Conservation (phyloP, 306 rosid genomes). For the Erythrophleum fordii region DNA sequence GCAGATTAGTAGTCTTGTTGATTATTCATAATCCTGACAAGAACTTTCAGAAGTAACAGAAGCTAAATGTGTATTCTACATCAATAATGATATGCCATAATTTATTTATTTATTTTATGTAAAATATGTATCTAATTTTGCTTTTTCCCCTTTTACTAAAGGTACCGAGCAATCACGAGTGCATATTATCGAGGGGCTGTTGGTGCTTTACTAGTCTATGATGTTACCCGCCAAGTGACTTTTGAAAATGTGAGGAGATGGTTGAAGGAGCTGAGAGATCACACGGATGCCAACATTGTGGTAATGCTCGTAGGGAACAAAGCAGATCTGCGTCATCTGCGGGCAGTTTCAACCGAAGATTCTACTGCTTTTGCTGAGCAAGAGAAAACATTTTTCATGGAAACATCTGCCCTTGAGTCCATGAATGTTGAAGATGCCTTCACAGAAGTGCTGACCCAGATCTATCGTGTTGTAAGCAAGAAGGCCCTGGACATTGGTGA, state of each 20-base stretch:
- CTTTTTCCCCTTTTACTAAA: background rate
- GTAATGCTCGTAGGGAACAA: slow-evolving; percentile 59
- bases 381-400: slow-evolving; percentile 51
- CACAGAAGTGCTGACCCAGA: slow-evolving; percentile 55
- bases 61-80: background rate
- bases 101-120: background rate
- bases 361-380: slow-evolving; percentile 46
- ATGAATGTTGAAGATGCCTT: slow-evolving; percentile 52
- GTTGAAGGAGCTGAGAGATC: slow-evolving; percentile 59
- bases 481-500: slow-evolving; percentile 51
- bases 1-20: background rate
- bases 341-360: slow-evolving; percentile 49
- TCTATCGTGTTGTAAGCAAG: slow-evolving; percentile 49
- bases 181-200: slow-evolving; percentile 60
- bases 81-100: slow-evolving; percentile 25
- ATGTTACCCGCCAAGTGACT: slow-evolving; percentile 53
- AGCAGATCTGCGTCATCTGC: slow-evolving; percentile 51
- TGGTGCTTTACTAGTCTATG: slow-evolving; percentile 53
- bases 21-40: slow-evolving; percentile 8
- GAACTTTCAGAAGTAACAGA: background rate
- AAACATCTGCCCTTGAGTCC: slow-evolving; percentile 58
- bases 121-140: slow-evolving; percentile 21
- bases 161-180: slow-evolving; percentile 62
- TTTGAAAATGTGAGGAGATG: slow-evolving; percentile 58
- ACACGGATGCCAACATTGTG: slow-evolving; percentile 55